Base-by-base conservation (phyloP, 257 asterid species). In the Primulina tabacum region DNA sequence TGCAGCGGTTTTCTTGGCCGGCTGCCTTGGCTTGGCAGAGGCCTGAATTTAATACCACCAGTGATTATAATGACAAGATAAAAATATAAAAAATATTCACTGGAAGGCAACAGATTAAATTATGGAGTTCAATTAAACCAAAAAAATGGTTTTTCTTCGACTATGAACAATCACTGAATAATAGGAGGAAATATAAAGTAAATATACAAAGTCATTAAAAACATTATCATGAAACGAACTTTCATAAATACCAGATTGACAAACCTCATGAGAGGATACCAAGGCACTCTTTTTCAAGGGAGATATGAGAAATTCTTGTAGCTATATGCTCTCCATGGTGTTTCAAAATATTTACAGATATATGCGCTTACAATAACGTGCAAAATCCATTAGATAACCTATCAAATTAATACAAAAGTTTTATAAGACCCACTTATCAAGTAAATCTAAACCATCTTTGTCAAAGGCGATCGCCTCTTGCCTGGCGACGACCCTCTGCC, bases 1-100 rank as follows among this genome's bases (percentile, higher is more conserved):
- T 40, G 86, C 84, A 38, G 86, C 76, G 43, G 86, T 0, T 80
- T 75, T 84, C 77, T 73, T 87, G 4, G 81, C 76, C 73, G 77
- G 86, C 59, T 81, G 34, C 69, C 70, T 79, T 26, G 73, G 58
- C 80, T 76, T 76, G 37, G 80, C 82, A 67, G 88, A 69, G 43
- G 86, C 85, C 88, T 78, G 77, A 34, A 64, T 68, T n/a, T 4
- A 8, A 64, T 9, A 32, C 56, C 77, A 63, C 26, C 14, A 69
- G n/a, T 32, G 55, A 62, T 71, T 14, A 47, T 47, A 47, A 47
- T 16, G 56, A 47, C 56, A 59, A 50, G 61, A 63, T 4, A 62
- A 33, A 62, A 40, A 43, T 40, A 57, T 57, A 53, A 53, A 4
- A 29, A 10, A 47, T 16, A 16, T 56, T 12, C 38, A 40, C 33